Evolutionary conservation across 768 basidiomycete species (phyloP).

Genomic region (Kwoniella dejecticola): DNA sequence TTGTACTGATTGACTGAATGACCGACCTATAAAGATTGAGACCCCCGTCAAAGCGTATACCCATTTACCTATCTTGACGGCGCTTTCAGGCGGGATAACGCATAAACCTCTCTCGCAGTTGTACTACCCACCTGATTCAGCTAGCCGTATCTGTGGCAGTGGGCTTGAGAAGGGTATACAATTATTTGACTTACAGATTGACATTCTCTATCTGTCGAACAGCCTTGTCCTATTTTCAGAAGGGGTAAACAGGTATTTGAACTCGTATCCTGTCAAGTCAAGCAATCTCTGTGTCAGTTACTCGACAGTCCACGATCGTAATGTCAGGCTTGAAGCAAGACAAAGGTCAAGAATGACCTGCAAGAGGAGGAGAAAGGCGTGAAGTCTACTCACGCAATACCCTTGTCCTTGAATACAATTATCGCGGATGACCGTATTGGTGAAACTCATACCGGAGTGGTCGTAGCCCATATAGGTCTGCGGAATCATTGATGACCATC

Average conservation of each 20-base stretch:
- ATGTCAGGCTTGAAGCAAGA: no score
- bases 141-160: neutral
- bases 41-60: conserved; percentile 25
- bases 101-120: conserved; percentile 21
- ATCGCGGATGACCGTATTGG: conserved; percentile 26
- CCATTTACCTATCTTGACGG: conserved; percentile 22
- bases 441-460: conserved; percentile 21
- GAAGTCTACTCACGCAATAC: conserved; percentile 31
- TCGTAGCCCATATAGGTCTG: conserved; percentile 42
- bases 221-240: conserved; percentile 5
- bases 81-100: conserved; percentile 18
- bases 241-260: conserved; percentile 22
- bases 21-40: conserved; percentile 23
- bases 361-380: no score
- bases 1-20: neutral
- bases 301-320: no score
- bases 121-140: neutral
- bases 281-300: no score
- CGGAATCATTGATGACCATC: neutral
- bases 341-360: no score
- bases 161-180: neutral
- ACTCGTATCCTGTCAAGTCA: conserved; percentile 20
- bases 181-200: conserved; percentile 30
- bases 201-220: conserved; percentile 35
- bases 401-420: conserved; percentile 37